Evolutionary conservation across 2,329 filamentous ascomycete species (phyloP).

Genomic region (Trichoderma brevicompactum): DNA sequence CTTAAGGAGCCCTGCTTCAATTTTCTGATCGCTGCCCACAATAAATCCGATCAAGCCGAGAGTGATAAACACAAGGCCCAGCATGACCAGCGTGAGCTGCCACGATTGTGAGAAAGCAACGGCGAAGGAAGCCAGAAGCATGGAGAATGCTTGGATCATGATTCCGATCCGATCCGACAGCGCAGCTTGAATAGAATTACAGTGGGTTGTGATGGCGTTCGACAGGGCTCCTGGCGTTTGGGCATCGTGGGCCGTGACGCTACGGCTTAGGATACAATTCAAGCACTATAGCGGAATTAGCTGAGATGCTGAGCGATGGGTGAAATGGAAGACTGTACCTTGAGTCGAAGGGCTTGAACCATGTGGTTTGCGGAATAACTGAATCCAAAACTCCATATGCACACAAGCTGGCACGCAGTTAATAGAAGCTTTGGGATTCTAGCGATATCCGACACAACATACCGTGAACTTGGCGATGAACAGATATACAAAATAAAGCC

Average conservation of each 20-base stretch:
- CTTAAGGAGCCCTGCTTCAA: constrained; percentile 24
- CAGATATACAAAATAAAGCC: constrained; percentile 62
- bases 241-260: constrained; percentile 10
- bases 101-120: constrained; percentile 26
- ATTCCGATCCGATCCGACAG: constrained; percentile 25
- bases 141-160: constrained; percentile 25
- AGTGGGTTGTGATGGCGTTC: constrained; percentile 20
- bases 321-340: not conserved
- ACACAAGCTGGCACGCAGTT: constrained; percentile 41
- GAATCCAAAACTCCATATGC: constrained; percentile 33
- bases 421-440: constrained; percentile 26
- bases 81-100: constrained; percentile 26
- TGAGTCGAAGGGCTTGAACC: constrained; percentile 22
- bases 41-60: constrained; percentile 20
- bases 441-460: constrained; percentile 59
- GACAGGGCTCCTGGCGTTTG: constrained; percentile 20
- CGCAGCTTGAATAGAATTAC: constrained; percentile 22
- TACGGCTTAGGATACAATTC: constrained; percentile 15
- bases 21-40: constrained; percentile 27
- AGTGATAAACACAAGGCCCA: constrained; percentile 19
- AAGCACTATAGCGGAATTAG: constrained; percentile 7
- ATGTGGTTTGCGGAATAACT: constrained; percentile 18
- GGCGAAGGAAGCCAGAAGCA: constrained; percentile 23
- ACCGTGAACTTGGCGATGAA: constrained; percentile 59
- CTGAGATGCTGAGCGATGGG: no score